phyloP scores from a whole-genome alignment of 1,284 basidiomycete species.

The Sanghuangporus baumii region DNA sequence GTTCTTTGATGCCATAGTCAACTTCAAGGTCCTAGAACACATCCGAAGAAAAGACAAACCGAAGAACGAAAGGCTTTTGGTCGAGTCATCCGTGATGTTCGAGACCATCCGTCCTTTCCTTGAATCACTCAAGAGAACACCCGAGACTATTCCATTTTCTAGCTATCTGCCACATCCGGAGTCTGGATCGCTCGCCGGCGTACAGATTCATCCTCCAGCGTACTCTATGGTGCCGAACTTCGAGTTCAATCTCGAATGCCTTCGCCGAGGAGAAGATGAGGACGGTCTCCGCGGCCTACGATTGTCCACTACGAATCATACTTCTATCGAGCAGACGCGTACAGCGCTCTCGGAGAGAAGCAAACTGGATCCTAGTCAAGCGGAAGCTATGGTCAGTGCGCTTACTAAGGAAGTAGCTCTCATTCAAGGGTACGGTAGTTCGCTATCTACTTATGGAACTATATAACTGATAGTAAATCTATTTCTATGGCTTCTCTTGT shows the following conservation, averaged over 20 bases:
- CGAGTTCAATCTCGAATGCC: conserved; percentile 39
- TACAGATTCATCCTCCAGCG: conserved; percentile 39
- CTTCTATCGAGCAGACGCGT: conserved; percentile 37
- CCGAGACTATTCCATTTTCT: conserved; percentile 47
- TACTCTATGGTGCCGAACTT: conserved; percentile 46
- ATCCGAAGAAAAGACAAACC: conserved; percentile 23
- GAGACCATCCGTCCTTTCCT: conserved; percentile 60
- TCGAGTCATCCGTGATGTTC: conserved; percentile 58
- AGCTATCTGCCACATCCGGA: conserved; percentile 43
- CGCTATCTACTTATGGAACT: not conserved
- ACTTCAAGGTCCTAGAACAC: conserved; percentile 39
- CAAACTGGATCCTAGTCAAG: conserved; percentile 60
- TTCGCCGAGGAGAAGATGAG: conserved; percentile 28
- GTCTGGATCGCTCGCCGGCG: conserved; percentile 26
- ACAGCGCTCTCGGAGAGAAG: conserved; percentile 37
- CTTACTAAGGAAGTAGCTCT: conserved; percentile 54
- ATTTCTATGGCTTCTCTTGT: not conserved
- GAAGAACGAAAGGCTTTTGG: conserved; percentile 30
- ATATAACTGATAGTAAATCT: not conserved
- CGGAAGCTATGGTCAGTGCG: conserved; percentile 57
- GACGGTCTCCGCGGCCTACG: conserved; percentile 25
- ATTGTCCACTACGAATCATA: conserved; percentile 31
- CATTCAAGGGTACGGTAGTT: conserved; percentile 59
- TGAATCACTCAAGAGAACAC: conserved; percentile 44
- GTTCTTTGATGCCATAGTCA: conserved; percentile 47